phyloP scores from a whole-genome alignment of 495 filamentous ascomycete genomes.

The Amniculicola lignicola region DNA sequence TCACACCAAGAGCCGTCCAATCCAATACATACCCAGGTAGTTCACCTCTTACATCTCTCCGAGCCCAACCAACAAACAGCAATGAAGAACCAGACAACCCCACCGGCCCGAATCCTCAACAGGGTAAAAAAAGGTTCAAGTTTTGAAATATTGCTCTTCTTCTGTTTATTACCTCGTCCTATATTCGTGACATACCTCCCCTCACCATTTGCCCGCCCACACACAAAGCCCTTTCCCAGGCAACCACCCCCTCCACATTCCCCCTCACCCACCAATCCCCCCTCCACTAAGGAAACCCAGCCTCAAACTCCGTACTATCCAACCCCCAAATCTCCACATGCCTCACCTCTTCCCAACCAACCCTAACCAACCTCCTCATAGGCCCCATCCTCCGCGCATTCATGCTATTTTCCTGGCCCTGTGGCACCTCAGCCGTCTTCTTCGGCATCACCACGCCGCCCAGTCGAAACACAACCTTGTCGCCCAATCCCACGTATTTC shows the following conservation, averaged over 20 bases:
- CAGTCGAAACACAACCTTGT: constrained; percentile 33
- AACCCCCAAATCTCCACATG: constrained; percentile 38
- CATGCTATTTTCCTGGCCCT: constrained; percentile 22
- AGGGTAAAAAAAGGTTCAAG: too few relatives aligned
- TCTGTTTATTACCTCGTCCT: too few relatives aligned
- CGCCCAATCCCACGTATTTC: constrained; percentile 37
- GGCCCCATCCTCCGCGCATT: constrained; percentile 22
- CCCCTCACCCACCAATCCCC: background rate
- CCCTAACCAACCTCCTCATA: constrained; percentile 27
- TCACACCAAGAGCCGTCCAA: too few relatives aligned
- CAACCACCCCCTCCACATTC: background rate
- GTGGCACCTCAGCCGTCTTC: background rate
- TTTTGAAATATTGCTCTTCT: too few relatives aligned
- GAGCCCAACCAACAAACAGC: too few relatives aligned
- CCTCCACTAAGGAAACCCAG: constrained; percentile 22
- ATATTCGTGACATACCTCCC: too few relatives aligned
- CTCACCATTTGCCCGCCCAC: background rate
- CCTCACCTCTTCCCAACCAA: constrained; percentile 28
- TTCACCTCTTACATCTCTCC: too few relatives aligned
- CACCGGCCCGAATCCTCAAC: too few relatives aligned
- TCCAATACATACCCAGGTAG: too few relatives aligned
- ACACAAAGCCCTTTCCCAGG: background rate
- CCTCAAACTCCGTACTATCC: constrained; percentile 31
- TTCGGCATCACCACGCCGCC: constrained; percentile 26
- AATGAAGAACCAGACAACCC: too few relatives aligned